Evolutionary conservation across 1,139 yeast species (phyloP), one percentile per base, ranked within the genome.

Genomic region (Hanseniaspora uvarum): DNA sequence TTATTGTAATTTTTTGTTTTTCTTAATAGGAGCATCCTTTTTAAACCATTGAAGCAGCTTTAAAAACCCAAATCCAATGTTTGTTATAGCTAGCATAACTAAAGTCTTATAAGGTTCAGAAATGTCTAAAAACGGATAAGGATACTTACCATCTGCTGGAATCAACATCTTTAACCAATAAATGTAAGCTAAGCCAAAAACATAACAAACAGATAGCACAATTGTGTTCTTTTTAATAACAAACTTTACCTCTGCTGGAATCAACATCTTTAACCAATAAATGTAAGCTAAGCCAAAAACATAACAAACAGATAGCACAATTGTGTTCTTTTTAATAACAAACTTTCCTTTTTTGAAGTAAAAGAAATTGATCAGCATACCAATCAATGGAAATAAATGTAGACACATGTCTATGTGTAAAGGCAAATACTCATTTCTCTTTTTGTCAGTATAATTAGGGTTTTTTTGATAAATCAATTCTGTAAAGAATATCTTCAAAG

Each of bases 61-160:
- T 55, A 64, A 69, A 54, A 63, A 61, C 8, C 59, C 53, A 58
- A 71, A 77, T 0, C 79, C 82, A 18, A 75, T 60, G 4, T 72
- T 56, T 0, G 78, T 77, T 16, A 82, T 77, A 8, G 68, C 61
- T 1, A 63, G 67, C 62, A 82, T 82, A n/a, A 82, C 76, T 19
- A 72, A 56, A 2, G 71, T 65, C 56, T 84, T 70, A 31, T 67
- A 64, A 5, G 67, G 66, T 33, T 71, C 74, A 8, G 68, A 70
- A 11, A 76, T 82, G 61, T 80, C 76, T 63, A 83, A 68, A 61
- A 83, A 83, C 12, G 81, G 83, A 62, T 83, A 83, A 0, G 92
- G 92, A 61, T 78, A 82, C 2, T 69, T 70, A 10, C 77, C 83
- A 2, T 74, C 75, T 41, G 60, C 64, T 24, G 67, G 70, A 33